Conservation (phyloP, 2,329 filamentous ascomycete genomes). For the Dryadomyces quercus-mongolicae region DNA sequence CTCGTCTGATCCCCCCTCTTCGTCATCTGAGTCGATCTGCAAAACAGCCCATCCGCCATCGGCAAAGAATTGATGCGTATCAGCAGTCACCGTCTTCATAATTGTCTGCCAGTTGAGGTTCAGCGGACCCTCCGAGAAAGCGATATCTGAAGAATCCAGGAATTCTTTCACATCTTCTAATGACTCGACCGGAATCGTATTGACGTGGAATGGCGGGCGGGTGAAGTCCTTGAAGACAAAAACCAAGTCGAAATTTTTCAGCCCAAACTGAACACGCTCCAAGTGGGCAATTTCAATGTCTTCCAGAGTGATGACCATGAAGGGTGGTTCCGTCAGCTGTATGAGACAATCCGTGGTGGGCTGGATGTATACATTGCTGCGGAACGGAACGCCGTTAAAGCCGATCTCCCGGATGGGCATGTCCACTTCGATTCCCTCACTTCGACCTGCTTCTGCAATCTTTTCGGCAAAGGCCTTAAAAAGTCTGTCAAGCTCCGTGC, state of each 20-base stretch:
- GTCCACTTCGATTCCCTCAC: constrained; percentile 83
- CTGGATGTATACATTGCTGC: constrained; percentile 90
- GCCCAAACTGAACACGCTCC: constrained; percentile 88
- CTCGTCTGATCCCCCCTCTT: constrained; percentile 63
- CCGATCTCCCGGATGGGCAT: constrained; percentile 94
- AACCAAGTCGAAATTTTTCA: constrained; percentile 98
- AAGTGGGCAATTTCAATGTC: constrained; percentile 95
- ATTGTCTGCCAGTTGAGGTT: constrained; percentile 99
- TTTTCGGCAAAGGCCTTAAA: constrained; percentile 97
- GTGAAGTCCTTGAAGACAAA: constrained; percentile 97
- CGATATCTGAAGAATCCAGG: constrained; percentile 90
- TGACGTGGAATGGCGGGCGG: constrained; percentile 83
- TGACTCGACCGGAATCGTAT: constrained; percentile 93
- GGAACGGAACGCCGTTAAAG: constrained; percentile 92
- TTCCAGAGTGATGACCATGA: constrained; percentile 87
- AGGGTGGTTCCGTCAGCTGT: constrained; percentile 91
- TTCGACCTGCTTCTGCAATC: constrained; percentile 88
- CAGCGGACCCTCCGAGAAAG: constrained; percentile 85
- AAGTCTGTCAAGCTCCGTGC: constrained; percentile 84
- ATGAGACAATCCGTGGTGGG: constrained; percentile 95
- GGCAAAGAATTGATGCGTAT: constrained; percentile 88
- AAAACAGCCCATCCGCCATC: constrained; percentile 96
- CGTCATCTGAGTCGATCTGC: constrained; percentile 74
- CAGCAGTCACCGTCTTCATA: constrained; percentile 95
- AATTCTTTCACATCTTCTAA: constrained; percentile 96